Conservation (phyloP, 1,284 basidiomycete genomes). For the Paramarasmius palmivorus region DNA sequence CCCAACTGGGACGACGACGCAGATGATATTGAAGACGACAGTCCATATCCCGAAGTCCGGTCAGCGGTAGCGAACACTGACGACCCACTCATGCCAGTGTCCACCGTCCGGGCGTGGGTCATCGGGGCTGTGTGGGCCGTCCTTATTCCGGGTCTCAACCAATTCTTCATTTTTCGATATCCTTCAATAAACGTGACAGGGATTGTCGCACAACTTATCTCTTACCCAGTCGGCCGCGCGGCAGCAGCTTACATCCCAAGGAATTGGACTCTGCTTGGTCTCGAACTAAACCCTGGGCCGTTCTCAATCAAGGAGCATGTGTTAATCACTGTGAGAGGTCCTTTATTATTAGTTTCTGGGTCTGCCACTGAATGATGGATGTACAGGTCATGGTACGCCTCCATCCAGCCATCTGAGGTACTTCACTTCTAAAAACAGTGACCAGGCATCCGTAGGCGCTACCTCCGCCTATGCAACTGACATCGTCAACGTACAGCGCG, state of each 20-base stretch:
- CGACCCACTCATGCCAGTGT: conserved; percentile 53
- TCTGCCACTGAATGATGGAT: not conserved
- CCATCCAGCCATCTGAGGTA: conserved; percentile 13
- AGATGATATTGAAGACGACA: conserved; percentile 45
- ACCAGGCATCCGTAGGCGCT: conserved; percentile 35
- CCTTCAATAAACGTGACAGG: conserved; percentile 45
- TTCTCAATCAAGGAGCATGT: conserved; percentile 43
- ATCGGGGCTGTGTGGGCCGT: conserved; percentile 51
- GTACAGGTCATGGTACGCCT: conserved; percentile 58
- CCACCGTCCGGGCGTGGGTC: conserved; percentile 56
- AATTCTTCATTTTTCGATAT: conserved; percentile 56
- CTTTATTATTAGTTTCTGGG: not conserved
- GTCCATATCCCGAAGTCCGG: conserved; percentile 63
- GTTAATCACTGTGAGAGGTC: conserved; percentile 23
- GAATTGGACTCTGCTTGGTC: conserved; percentile 40
- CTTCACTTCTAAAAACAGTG: conserved; percentile 35
- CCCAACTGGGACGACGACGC: conserved; percentile 37
- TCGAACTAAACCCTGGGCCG: conserved; percentile 48
- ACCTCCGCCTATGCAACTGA: conserved; percentile 58
- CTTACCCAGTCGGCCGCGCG: conserved; percentile 46
- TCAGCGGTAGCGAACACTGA: conserved; percentile 60
- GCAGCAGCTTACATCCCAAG: conserved; percentile 40
- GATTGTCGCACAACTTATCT: conserved; percentile 47
- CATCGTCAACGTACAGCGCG: conserved; percentile 61
- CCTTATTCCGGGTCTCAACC: conserved; percentile 52